Base-by-base conservation (phyloP, 768 basidiomycete species). In the Kockovaella imperatae region DNA sequence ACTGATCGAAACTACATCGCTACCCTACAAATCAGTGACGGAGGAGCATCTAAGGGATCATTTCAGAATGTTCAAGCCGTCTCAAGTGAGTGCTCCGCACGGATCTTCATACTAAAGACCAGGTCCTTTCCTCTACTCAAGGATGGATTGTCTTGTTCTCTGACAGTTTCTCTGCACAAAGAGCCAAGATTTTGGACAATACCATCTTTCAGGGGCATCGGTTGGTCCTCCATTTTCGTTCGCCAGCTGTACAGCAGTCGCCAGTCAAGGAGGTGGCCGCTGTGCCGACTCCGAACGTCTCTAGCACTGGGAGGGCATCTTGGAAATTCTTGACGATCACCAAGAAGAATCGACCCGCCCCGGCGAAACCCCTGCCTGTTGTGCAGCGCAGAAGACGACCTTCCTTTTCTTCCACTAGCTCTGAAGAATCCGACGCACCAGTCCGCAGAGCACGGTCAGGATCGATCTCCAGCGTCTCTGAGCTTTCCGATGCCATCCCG, bases 71-170 rank as follows among this genome's bases (percentile, higher is more conserved):
- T 87, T 87, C 71, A 75, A 80, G 53, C 78, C 84, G 17, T 80
- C 87, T 40, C 77, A 80, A 77, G 85, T 86, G 72, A 62, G 82
- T 74, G n/a, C 46, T 47, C 58, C 46, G 45, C 28, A 34, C 5
- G 49, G 42, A 28, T 49, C 42, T 46, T 31, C 11, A 14, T 21
- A 21, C 47, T 34, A 11, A 34, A 28, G n/a, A 28, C 18, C 48
- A 87, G 84, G 76, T 90, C 23, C 73, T 88, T 1, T 78, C 79
- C 53, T 84, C 85, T 65, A 77, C 78, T 42, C 71, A 73, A 1
- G 84, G 82, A 8, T 83, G 86, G 76, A 91, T 89, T 63, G 77
- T 90, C 54, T 84, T 87, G 3, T 96, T 95, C 67, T 62, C 73
- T 17, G 78, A 79, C 3, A 64, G 75, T 2, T 79, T 79, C 46